Percentiles rank a stretch among this genome's conserved stretches.
Evolutionary conservation across 2,329 filamentous ascomycete genomes (phyloP).

Genomic region (Fusarium sp.): DNA sequence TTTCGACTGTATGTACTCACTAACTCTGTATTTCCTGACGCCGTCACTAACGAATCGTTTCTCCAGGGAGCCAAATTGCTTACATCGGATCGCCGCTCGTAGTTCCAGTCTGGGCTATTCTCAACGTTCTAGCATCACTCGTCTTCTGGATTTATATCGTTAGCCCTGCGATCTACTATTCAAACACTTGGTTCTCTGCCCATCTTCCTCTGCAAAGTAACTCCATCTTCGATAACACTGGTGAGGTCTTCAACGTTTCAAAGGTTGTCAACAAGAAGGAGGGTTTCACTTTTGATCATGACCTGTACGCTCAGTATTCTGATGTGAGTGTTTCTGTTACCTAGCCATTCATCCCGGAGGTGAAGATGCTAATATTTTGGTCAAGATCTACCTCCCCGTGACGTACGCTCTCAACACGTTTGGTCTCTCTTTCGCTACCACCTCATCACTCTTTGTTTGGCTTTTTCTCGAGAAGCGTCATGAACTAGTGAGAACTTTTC

Average conservation of each 20-base stretch:
- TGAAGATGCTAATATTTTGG: not conserved
- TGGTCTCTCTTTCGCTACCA: conserved; percentile 65
- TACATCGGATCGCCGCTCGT: conserved; percentile 58
- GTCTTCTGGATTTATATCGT: conserved; percentile 63
- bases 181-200: conserved; percentile 63
- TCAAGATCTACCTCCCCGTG: conserved; percentile 58
- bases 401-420: conserved; percentile 62
- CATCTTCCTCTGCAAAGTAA: conserved; percentile 66
- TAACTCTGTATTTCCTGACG: too few species aligned
- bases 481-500: conserved; percentile 33
- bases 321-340: conserved; percentile 49
- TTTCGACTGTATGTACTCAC: conserved; percentile 53
- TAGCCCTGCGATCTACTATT: conserved; percentile 60
- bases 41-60: not conserved
- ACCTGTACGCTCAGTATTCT: conserved; percentile 64
- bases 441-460: conserved; percentile 55
- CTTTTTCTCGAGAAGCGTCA: conserved; percentile 49
- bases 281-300: conserved; percentile 58
- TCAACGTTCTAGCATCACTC: conserved; percentile 61
- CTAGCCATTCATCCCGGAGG: rapidly evolving
- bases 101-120: conserved; percentile 59
- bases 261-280: conserved; percentile 60
- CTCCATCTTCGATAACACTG: conserved; percentile 67
- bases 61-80: conserved; percentile 48
- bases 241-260: conserved; percentile 60